Evolutionary conservation across 352 stramenopile genomes (phyloP).

Genomic region (Blastocystis sp.): DNA sequence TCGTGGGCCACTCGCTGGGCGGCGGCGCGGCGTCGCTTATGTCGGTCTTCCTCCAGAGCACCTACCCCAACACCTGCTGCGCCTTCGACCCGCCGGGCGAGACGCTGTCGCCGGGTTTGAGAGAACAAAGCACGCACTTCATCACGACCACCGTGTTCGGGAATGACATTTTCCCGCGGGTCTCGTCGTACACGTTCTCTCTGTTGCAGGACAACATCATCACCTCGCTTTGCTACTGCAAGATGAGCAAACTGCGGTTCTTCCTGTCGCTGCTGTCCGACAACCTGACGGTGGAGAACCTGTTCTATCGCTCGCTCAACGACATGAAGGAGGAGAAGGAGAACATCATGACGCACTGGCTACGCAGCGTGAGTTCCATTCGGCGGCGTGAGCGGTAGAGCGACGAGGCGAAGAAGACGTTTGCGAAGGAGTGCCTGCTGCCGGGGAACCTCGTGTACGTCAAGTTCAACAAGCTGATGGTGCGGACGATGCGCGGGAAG

Average conservation of each 20-base stretch:
- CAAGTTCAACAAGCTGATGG: conserved; percentile 27
- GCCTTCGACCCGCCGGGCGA: conserved; percentile 46
- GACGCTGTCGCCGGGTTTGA: conserved; percentile 33
- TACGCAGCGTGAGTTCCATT: neutral
- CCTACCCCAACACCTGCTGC: conserved; percentile 58
- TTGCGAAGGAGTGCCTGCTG: conserved; percentile 26
- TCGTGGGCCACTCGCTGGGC: conserved; percentile 60
- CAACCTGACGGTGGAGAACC: conserved; percentile 8
- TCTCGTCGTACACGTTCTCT: conserved; percentile 51
- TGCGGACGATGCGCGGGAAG: conserved; percentile 16
- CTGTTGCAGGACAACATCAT: conserved; percentile 59
- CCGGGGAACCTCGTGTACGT: conserved; percentile 56
- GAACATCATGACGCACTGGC: neutral
- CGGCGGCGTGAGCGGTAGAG: conserved; percentile 1
- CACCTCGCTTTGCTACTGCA: conserved; percentile 11
- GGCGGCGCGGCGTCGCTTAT: conserved; percentile 40
- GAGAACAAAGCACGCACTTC: conserved; percentile 24
- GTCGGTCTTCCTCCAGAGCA: conserved; percentile 48
- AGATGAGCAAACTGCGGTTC: conserved; percentile 13
- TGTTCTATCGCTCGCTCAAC: conserved; percentile 4
- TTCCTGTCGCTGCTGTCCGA: neutral
- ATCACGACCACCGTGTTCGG: conserved; percentile 63
- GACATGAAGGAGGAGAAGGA: conserved; percentile 6
- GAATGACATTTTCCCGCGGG: conserved; percentile 54
- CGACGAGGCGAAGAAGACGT: neutral